Evolutionary conservation across 148 eudicot species (phyloP), one percentile per base, ranked within the genome.

Genomic region (Silene latifolia): DNA sequence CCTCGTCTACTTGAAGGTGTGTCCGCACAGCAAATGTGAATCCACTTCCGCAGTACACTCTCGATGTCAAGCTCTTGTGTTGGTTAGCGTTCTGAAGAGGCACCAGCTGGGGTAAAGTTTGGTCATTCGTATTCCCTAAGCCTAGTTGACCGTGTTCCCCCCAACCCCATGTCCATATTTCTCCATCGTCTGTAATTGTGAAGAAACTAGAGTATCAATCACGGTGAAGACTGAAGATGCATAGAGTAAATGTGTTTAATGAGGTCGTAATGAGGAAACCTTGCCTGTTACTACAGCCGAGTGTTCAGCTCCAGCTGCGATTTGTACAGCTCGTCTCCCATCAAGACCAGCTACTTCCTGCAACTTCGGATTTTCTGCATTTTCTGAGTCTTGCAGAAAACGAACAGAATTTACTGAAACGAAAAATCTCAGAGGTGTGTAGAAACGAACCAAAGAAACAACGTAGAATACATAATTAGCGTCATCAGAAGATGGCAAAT

Each of bases 61-160:
- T 67, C 3, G 81, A 76, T 6, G 17, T 66, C 39, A 73, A 39
- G 15, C 29, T 73, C 67, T 70, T 72, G 18, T 54, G 56, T 4
- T 54, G 65, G 15, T 8, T 47, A 44, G 21, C 78, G 63, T 82
- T 60, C 19, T 56, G 82, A 15, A 92, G 81, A 54, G 65, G 65
- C 60, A 90, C 98, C 25, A 79, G 61, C 78, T 82, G 89, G 20
- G 96, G 96, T 64, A 12, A 63, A 64, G 77, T 78, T 71, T 87
- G 91, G 74, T 95, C 97, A 58, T 21, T 42, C 15, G 92, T 81
- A 74, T 82, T 74, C 23, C 97, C 98, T 76, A 92, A 82, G 27
- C 97, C 98, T 77, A 95, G 92, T 80, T 95, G 98, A 68, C 98
- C 98, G 19, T 95, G 98, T 76, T 95, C 98, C 12, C 97, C 98